These are phyloP conservation scores for Stellera chamaejasme DNA, from an alignment of 345 rosid genomes.

Conservation along the genomic window DNA sequence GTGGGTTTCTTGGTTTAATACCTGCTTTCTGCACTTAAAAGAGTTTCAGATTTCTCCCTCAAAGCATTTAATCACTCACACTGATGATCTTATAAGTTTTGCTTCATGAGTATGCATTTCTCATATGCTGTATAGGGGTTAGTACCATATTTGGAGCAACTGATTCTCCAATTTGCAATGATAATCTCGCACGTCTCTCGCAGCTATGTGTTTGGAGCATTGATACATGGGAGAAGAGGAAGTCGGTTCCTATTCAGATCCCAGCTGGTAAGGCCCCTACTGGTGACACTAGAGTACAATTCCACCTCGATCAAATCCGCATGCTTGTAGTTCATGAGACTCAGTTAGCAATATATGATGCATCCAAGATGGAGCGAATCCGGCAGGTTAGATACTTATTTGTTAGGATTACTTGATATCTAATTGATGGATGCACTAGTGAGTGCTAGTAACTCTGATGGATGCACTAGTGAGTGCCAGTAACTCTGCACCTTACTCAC, in stretches of 20 bases:
- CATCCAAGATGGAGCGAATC: conserved; percentile 69
- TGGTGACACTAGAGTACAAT: conserved; percentile 73
- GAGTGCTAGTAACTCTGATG: too few species aligned
- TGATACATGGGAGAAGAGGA: conserved; percentile 88
- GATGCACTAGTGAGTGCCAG: too few species aligned
- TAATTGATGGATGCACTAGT: too few species aligned
- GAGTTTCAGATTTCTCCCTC: too few species aligned
- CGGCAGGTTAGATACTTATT: conserved; percentile 39
- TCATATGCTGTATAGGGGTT: not conserved
- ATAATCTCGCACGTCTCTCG: not conserved
- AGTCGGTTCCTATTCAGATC: conserved; percentile 45
- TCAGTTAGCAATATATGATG: conserved; percentile 74
- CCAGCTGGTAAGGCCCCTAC: conserved; percentile 57
- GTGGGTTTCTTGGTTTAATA: too few species aligned
- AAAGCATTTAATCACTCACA: too few species aligned
- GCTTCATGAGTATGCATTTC: not conserved
- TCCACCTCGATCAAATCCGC: conserved; percentile 68
- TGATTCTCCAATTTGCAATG: not conserved
- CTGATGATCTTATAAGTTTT: too few species aligned
- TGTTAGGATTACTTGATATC: not conserved
- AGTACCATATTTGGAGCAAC: not conserved
- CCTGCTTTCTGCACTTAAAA: too few species aligned
- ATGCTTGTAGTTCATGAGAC: conserved; percentile 78
- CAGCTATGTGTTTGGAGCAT: conserved; percentile 82
- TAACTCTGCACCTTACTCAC: not conserved